Base-by-base conservation (phyloP, 768 basidiomycete species). In the Rhodosporidiobolus sp. region DNA sequence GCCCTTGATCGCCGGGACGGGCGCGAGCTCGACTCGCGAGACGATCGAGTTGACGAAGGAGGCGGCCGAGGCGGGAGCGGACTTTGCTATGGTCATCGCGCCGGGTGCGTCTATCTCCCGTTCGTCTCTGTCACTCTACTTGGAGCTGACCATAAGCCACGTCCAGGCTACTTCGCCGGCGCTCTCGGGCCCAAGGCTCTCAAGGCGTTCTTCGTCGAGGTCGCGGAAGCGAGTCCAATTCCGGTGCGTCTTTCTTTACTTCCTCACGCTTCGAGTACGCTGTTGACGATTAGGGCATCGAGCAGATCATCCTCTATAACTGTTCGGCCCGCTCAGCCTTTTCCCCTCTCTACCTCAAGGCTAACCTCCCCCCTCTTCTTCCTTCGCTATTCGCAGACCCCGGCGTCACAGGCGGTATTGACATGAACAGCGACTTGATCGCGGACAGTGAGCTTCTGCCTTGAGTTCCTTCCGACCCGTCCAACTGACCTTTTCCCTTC, bases 381-480 rank as follows among this genome's bases (percentile, higher is more conserved):
- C 30, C 35, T 49, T 11, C 52, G 43, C 26, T 1, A 4, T 65
- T 46, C 58, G 61, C 76, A 92, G 92, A 88, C 83, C 94, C 93
- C 76, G 90, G 88, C 38, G 92, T 91, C 7, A 86, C 89, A 68
- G 91, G 90, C 7, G 93, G 94, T 19, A 90, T 97, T 76, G 92
- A 97, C 82, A 81, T 96, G 75, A 91, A 93, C 81, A 94, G 92
- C 22, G 91, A 94, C 80, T 81, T 92, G 48, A 90, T 97, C 78
- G 85, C 66, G 43, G 66, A 68, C 3, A 67, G 70, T 72, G 38
- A n/a, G 70, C 49, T 22, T 45, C 4, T 17, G 62, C 52, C 62
- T 9, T 2, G 10, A 20, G 0, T n/a, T 22, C 22, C 12, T 8
- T 19, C n/a, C 17, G 16, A 19, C 6, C 2, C 19, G 4, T 2